A percentile compares a stretch with the other conserved stretches of the same genome.
Conservation (phyloP, 371 early-diverging fungal species). For the Mortierella sp. region DNA sequence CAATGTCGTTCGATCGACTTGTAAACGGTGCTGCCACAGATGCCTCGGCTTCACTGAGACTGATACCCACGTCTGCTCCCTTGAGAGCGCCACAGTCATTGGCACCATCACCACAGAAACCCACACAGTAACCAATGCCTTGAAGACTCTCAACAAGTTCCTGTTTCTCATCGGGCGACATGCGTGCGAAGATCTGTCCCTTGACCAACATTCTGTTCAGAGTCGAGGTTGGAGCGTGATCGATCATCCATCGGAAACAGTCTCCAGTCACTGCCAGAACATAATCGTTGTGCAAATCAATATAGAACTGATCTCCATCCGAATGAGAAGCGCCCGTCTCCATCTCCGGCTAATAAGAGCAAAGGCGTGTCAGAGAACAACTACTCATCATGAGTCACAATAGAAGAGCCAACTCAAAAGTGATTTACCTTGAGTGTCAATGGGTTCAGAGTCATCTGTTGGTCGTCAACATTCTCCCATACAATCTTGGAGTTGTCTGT, state of each 20-base stretch:
- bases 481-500: slow-evolving; percentile 65
- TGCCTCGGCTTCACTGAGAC: slow-evolving; percentile 97
- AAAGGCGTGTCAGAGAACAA: too few relatives aligned
- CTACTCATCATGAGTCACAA: too few relatives aligned
- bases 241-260: slow-evolving; percentile 95
- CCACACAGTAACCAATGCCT: slow-evolving; percentile 89
- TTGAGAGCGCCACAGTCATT: slow-evolving; percentile 99
- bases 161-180: slow-evolving; percentile 99
- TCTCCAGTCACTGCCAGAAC: slow-evolving; percentile 94
- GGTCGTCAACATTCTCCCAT: slow-evolving; percentile 80
- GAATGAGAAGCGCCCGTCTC: background rate
- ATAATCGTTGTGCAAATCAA: slow-evolving; percentile 58
- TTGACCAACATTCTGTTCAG: slow-evolving; percentile 88
- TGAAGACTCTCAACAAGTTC: slow-evolving; percentile 92
- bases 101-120: slow-evolving; percentile 99
- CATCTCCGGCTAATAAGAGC: background rate
- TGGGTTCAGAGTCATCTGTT: slow-evolving; percentile 66
- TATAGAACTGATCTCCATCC: slow-evolving; percentile 17
- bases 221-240: slow-evolving; percentile 75
- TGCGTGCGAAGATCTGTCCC: slow-evolving; percentile 95
- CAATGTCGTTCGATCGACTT: slow-evolving; percentile 86
- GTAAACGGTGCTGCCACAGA: slow-evolving; percentile 99
- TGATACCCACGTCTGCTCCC: slow-evolving; percentile 98
- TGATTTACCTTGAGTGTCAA: slow-evolving; percentile 63
- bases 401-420: too few relatives aligned